Conservation (phyloP, 768 basidiomycete genomes). For the Leucocoprinus leucothites region DNA sequence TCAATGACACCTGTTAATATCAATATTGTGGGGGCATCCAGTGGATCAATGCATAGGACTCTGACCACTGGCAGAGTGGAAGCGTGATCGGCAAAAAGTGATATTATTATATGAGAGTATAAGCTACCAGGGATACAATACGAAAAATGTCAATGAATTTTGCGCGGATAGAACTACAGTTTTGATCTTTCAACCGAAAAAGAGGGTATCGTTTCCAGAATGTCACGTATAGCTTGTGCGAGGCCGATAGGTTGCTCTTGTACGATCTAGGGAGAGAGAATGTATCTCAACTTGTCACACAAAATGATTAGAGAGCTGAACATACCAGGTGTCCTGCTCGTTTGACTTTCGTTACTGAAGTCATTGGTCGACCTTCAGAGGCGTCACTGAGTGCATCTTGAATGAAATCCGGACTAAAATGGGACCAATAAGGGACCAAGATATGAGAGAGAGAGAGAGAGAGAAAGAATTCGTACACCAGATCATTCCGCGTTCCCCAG, state of each 20-base stretch:
- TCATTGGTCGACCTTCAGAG: slow-evolving; percentile 34
- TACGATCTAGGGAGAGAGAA: slow-evolving; percentile 28
- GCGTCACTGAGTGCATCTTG: slow-evolving; percentile 40
- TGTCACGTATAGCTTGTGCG: slow-evolving; percentile 30
- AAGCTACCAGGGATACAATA: no score
- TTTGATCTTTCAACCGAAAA: slow-evolving; percentile 14
- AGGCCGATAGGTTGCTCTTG: slow-evolving; percentile 42
- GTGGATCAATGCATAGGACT: no score
- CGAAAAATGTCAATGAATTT: no score
- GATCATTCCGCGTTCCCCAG: slow-evolving; percentile 42
- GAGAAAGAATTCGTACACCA: slow-evolving; percentile 34
- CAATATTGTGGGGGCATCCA: no score
- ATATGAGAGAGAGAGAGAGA: not conserved
- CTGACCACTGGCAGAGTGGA: no score
- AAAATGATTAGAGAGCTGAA: not conserved
- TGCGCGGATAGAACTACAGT: slow-evolving; percentile 18
- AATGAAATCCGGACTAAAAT: slow-evolving; percentile 37
- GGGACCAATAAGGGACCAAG: not conserved
- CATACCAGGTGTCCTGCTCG: slow-evolving; percentile 47
- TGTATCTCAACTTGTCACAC: not conserved
- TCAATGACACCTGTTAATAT: no score
- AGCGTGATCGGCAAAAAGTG: no score
- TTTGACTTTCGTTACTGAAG: slow-evolving; percentile 41
- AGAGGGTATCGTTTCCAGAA: slow-evolving; percentile 27
- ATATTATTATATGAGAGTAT: no score